These are phyloP conservation scores for Phaseolus coccineus DNA, from an alignment of 331 rosid species.

Conservation along the genomic window DNA sequence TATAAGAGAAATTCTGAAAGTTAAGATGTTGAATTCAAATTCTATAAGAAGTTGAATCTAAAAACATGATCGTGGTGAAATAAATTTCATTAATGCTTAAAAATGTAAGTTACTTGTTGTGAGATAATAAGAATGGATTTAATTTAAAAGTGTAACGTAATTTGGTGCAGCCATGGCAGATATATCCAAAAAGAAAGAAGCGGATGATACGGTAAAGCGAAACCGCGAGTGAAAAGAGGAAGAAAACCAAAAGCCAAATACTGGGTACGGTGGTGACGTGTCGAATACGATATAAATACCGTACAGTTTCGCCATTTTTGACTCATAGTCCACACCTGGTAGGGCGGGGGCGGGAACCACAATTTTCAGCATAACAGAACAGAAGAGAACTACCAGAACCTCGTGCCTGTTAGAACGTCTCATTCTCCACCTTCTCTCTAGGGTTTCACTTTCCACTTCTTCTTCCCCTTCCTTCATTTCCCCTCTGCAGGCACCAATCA, in stretches of 20 bases:
- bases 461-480: neutral
- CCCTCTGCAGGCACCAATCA: slow-evolving; percentile 38
- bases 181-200: neutral
- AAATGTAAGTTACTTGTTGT: neutral
- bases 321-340: slow-evolving; percentile 55
- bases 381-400: slow-evolving; percentile 27
- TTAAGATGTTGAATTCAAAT: neutral
- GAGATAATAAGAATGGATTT: neutral
- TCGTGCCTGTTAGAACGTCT: slow-evolving; percentile 38
- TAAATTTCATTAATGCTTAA: neutral
- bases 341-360: slow-evolving; percentile 99
- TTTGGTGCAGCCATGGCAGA: neutral
- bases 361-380: slow-evolving; percentile 52
- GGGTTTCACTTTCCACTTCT: slow-evolving; percentile 55
- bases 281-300: slow-evolving; percentile 50
- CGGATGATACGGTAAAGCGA: neutral
- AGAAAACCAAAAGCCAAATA: neutral
- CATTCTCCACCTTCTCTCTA: slow-evolving; percentile 1
- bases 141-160: neutral
- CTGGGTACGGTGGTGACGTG: slow-evolving; percentile 58
- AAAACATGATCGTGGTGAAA: neutral
- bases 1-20: neutral
- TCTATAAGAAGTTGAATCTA: neutral
- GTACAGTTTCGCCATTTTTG: slow-evolving; percentile 54
- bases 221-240: slow-evolving; percentile 3